Evolutionary conservation across 164 flowering plant genomes (phyloP).

Genomic region (Vitis amurensis): DNA sequence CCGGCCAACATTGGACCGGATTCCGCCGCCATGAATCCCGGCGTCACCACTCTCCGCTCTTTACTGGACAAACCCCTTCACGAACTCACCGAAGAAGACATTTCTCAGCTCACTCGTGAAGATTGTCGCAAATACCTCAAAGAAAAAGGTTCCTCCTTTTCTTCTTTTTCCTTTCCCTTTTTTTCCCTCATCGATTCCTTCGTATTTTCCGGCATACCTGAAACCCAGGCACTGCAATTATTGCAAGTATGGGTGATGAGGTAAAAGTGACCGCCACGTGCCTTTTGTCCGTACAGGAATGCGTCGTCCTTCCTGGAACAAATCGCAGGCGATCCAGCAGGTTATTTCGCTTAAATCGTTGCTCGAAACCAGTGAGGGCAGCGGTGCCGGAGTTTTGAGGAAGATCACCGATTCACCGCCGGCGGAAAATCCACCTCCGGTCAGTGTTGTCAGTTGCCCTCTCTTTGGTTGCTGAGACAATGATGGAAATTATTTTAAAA

Average conservation of each 20-base stretch:
- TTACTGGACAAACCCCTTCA: constrained; percentile 78
- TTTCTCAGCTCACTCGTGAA: constrained; percentile 95
- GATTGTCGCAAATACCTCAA: constrained; percentile 93
- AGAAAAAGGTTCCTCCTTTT: constrained; percentile 60
- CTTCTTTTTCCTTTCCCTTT: background rate
- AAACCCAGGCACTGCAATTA: background rate
- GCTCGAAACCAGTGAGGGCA: constrained; percentile 45
- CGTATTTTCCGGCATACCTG: constrained; percentile 8
- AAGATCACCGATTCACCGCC: constrained; percentile 16
- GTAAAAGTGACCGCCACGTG: constrained; percentile 12
- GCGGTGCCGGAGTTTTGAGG: constrained; percentile 30
- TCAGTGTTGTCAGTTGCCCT: constrained; percentile 3
- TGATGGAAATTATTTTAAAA: background rate
- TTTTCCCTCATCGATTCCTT: background rate
- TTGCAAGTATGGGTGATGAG: background rate
- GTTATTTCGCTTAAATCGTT: constrained; percentile 73
- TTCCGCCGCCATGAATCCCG: constrained; percentile 43
- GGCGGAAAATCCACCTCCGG: constrained; percentile 17
- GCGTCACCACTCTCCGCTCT: constrained; percentile 40
- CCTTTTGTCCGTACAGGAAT: constrained; percentile 47
- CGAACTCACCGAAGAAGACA: constrained; percentile 88
- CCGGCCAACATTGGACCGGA: constrained; percentile 13
- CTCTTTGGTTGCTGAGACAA: constrained; percentile 5
- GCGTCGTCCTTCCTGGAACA: constrained; percentile 95
- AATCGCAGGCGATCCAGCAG: constrained; percentile 93